A percentile compares a stretch with the other conserved stretches of the same genome.
phyloP scores from a whole-genome alignment of 2,329 filamentous ascomycete genomes.

The Tolypocladium ophioglossoides region DNA sequence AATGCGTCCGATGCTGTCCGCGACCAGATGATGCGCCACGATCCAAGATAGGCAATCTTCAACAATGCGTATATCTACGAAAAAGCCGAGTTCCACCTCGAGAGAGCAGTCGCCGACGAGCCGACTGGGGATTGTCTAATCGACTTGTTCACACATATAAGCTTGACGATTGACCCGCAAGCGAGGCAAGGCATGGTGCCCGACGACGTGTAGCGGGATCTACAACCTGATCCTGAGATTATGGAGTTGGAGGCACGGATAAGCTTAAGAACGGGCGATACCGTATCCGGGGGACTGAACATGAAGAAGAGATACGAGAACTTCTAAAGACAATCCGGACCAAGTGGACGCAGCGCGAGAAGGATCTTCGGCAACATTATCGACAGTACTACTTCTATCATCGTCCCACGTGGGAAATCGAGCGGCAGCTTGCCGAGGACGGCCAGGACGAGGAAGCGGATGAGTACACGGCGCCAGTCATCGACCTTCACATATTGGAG shows the following conservation, averaged over 20 bases:
- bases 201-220: constrained; percentile 12
- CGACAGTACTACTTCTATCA: constrained; percentile 14
- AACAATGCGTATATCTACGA: constrained; percentile 14
- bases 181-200: constrained; percentile 15
- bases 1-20: constrained; percentile 6
- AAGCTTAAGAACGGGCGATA: constrained; percentile 12
- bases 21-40: constrained; percentile 9
- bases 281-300: constrained; percentile 7
- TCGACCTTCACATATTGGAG: not conserved
- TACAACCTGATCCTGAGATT: constrained; percentile 13
- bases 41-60: constrained; percentile 13
- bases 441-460: constrained; percentile 45
- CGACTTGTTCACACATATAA: too few species aligned
- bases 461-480: constrained; percentile 13
- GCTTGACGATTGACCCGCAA: constrained; percentile 11
- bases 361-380: constrained; percentile 8
- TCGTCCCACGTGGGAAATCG: constrained; percentile 13
- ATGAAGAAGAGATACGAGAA: constrained; percentile 12
- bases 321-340: constrained; percentile 9
- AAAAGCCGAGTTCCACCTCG: constrained; percentile 14
- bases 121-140: not conserved
- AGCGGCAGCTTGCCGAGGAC: constrained; percentile 5
- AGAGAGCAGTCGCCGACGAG: constrained; percentile 12
- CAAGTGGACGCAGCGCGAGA: constrained; percentile 8
- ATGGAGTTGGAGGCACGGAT: constrained; percentile 7